Base-by-base conservation (phyloP, 2,329 filamentous ascomycete genomes). In the Trichophyton rubrum region DNA sequence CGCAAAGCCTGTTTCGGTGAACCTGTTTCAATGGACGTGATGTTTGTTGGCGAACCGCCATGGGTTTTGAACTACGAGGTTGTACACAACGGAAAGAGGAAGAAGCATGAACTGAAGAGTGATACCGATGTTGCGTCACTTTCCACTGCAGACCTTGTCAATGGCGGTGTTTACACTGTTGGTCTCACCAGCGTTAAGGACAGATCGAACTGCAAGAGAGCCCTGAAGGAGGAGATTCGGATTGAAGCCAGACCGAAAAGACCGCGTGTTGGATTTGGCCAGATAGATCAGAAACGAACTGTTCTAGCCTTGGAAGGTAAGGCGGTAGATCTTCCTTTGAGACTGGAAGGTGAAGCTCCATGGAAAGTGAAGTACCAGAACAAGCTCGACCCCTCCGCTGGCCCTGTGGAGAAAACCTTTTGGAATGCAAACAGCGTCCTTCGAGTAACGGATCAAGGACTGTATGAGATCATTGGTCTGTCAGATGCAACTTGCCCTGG, bases 51-150 rank as follows among this genome's bases (percentile, higher is more conserved):
- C 47, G 90, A 97, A 67, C 81, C 85, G 17, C 93, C 95, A 0
- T 97, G 92, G 79, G 87, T 81, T 22, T 76, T 99, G 43, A 90
- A 97, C 70, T 99, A 95, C 77, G 93, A 97, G 73, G 78, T 96
- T 45, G 83, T 96, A 6, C 89, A 97, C 73, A 88, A 90, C 60
- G 91, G 91, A 60, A 95, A 88, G 74, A 84, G 91, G 59, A 85
- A 83, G 64, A 86, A 88, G 58, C 81, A 87, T 66, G 82, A 80
- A 60, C 78, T 84, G 27, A 78, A 82, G 61, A 88, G 96, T 60
- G 78, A 84, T 24, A 78, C 77, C 1, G 78, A 82, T 57, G 74
- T 78, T 22, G 85, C 86, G 70, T 86, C 80, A 41, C 90, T 99
- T 69, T 82, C 83, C 65, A 96, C 92, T 0, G 82, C 86, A 1